Percentiles rank a stretch among this genome's conserved stretches.
Conservation (phyloP, 306 rosid species). For the Dryas drummondii region DNA sequence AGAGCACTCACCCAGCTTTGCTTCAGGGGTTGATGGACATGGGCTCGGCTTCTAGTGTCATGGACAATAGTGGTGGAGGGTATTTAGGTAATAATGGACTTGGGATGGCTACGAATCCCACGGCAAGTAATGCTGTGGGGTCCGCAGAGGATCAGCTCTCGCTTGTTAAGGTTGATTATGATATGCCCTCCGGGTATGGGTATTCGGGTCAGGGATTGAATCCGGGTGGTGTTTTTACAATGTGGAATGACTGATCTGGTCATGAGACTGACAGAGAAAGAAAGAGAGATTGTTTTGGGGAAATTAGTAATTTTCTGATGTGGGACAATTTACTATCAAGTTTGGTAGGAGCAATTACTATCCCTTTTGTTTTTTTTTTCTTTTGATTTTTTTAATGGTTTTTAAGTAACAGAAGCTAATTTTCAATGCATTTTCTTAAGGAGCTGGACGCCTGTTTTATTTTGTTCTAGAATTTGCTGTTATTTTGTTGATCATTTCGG, state of each 20-base stretch:
- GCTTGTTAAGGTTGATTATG: slow-evolving; percentile 80
- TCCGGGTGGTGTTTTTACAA: slow-evolving; percentile 48
- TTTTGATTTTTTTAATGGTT: background rate
- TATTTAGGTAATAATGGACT: slow-evolving; percentile 41
- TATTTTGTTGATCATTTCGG: background rate
- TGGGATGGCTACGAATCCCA: slow-evolving; percentile 44
- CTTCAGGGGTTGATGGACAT: slow-evolving; percentile 77
- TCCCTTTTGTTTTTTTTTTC: slow-evolving; percentile 12
- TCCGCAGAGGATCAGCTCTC: slow-evolving; percentile 50
- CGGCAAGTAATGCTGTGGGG: slow-evolving; percentile 30
- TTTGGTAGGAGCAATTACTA: slow-evolving; percentile 20
- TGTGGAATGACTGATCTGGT: slow-evolving; percentile 68
- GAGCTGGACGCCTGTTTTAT: slow-evolving; percentile 7
- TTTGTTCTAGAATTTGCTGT: background rate
- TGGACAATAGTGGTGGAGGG: slow-evolving; percentile 43
- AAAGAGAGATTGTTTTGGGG: background rate
- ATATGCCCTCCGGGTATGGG: slow-evolving; percentile 56
- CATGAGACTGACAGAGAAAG: too few relatives aligned
- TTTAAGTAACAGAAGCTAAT: slow-evolving; percentile 24
- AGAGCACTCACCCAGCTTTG: slow-evolving; percentile 64
- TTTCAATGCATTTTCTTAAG: slow-evolving; percentile 25
- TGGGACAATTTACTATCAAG: background rate
- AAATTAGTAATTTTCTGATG: background rate
- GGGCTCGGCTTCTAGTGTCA: slow-evolving; percentile 45
- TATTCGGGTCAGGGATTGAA: slow-evolving; percentile 57